These are phyloP conservation scores for Cladosporium velox DNA, from an alignment of 2,329 filamentous ascomycete species.

Conservation along the genomic window DNA sequence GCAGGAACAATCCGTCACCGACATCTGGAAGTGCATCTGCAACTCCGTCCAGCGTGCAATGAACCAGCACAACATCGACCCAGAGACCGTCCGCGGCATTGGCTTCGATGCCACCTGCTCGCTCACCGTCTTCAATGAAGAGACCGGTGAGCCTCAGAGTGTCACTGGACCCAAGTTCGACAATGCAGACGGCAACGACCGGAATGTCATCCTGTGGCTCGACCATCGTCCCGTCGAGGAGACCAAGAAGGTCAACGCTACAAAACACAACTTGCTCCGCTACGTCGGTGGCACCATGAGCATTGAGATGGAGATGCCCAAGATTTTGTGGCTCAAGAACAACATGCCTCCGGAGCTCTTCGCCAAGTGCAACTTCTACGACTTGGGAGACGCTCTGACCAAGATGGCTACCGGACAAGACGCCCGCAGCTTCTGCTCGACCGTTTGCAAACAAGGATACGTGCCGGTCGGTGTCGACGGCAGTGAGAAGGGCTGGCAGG, in stretches of 20 bases:
- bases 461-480: constrained; percentile 97
- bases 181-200: constrained; percentile 73
- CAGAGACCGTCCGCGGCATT: constrained; percentile 77
- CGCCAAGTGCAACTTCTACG: constrained; percentile 93
- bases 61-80: constrained; percentile 76
- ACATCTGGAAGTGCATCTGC: constrained; percentile 97
- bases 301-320: constrained; percentile 99
- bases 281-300: constrained; percentile 99
- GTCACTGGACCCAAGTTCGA: constrained; percentile 87
- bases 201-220: constrained; percentile 96
- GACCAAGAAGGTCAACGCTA: constrained; percentile 90
- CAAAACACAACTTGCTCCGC: constrained; percentile 85
- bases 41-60: constrained; percentile 81
- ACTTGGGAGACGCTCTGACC: constrained; percentile 87
- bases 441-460: constrained; percentile 95
- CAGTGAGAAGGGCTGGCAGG: constrained; percentile 97
- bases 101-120: constrained; percentile 99
- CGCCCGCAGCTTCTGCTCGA: constrained; percentile 89
- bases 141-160: constrained; percentile 87
- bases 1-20: constrained; percentile 93
- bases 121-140: constrained; percentile 82
- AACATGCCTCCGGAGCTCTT: constrained; percentile 94
- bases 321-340: constrained; percentile 97
- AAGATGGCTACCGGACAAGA: constrained; percentile 92
- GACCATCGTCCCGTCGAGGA: constrained; percentile 91